Evolutionary conservation across 2,329 filamentous ascomycete species (phyloP), one percentile per base, ranked within the genome.

Genomic region (Apiospora pterosperma): DNA sequence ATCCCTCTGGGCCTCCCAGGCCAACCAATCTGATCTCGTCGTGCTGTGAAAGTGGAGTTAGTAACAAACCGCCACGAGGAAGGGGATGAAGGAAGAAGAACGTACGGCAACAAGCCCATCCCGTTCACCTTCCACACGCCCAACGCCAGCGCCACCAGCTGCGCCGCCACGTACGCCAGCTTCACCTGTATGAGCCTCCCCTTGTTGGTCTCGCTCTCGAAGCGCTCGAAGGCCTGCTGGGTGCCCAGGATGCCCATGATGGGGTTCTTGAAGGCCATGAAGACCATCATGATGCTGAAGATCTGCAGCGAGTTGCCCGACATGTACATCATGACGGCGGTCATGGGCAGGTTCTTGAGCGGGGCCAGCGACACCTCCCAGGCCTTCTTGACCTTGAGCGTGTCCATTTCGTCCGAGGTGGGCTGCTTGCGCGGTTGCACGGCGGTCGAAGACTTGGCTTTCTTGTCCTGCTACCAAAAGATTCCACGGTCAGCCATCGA

Each of bases 291-390:
- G 80, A 99, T 98, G 79, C 92, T 96, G 83, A 99, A 99, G 70
- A 99, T 98, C 77, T 99, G 96, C 59, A 99, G 87, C 67, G 92
- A 93, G 81, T 98, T 99, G 74, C 96, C 96, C 36, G 95, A 96
- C 96, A 99, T 99, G 85, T 99, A 99, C 93, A 98, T 98, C 90
- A 97, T 97, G 77, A 99, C 95, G 68, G 90, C 94, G 64, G 96
- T 98, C 96, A 99, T 99, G 65, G 96, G 96, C 59, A 99, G 84
- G 76, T 91, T 90, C 82, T 99, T 99, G 67, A 96, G 90, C 0
- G 96, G 96, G 2, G 91, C 95, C 59, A 99, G 88, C 48, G 96
- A 95, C 55, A 99, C 87, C 79, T 99, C 96, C 96, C 96, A 99
- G 0, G 96, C 96, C 79, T 99, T 99, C 81, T 99, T 99, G 72